These are phyloP conservation scores for Elsinoe batatas DNA, from an alignment of 2,329 filamentous ascomycete genomes.

Conservation along the genomic window DNA sequence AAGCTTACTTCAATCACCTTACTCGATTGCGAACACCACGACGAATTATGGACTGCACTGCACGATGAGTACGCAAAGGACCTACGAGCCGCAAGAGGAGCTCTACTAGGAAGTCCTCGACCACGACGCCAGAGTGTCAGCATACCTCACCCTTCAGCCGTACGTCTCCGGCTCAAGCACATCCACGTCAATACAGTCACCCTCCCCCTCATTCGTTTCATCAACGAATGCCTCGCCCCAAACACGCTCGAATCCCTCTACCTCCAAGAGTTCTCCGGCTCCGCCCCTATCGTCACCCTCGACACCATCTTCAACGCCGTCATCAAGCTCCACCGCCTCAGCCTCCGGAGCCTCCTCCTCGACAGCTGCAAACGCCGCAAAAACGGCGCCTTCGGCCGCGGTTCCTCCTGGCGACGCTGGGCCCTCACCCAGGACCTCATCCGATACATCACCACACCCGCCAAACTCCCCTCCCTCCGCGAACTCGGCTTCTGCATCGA, in stretches of 20 bases:
- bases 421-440: slow-evolving; percentile 59
- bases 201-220: slow-evolving; percentile 57
- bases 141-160: slow-evolving; percentile 39
- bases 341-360: slow-evolving; percentile 62
- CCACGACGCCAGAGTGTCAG: slow-evolving; percentile 17
- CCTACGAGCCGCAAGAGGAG: not conserved
- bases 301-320: slow-evolving; percentile 62
- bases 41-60: slow-evolving; percentile 64
- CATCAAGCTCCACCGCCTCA: slow-evolving; percentile 59
- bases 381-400: slow-evolving; percentile 29
- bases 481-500: slow-evolving; percentile 65
- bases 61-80: slow-evolving; percentile 32
- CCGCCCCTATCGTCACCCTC: slow-evolving; percentile 52
- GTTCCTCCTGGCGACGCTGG: slow-evolving; percentile 56
- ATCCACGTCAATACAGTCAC: slow-evolving; percentile 68
- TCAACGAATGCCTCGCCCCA: slow-evolving; percentile 67
- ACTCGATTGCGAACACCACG: slow-evolving; percentile 61
- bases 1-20: slow-evolving; percentile 62
- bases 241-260: slow-evolving; percentile 73
- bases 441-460: slow-evolving; percentile 59
- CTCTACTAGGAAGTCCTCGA: not conserved
- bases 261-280: slow-evolving; percentile 54
- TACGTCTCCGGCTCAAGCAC: slow-evolving; percentile 56
- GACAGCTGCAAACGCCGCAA: slow-evolving; percentile 54
- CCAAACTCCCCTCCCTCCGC: slow-evolving; percentile 59